Percentiles rank a stretch among this genome's conserved stretches.
Conservation (phyloP, 2,329 filamentous ascomycete genomes). For the Colletotrichum sp. region DNA sequence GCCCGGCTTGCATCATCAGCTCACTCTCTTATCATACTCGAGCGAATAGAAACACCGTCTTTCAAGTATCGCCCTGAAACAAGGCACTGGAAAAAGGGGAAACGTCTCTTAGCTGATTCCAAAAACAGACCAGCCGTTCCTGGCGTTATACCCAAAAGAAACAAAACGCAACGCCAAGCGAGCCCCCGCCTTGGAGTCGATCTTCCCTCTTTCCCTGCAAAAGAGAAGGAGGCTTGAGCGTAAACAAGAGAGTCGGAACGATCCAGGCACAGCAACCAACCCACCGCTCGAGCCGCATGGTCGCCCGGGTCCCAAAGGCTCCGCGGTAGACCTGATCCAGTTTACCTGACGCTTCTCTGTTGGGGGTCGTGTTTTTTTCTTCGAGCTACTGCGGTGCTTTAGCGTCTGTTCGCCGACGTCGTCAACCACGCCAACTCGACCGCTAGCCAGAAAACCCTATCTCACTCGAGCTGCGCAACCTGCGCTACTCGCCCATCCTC, state of each 20-base stretch:
- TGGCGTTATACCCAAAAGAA: background rate
- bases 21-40: background rate
- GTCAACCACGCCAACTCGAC: background rate
- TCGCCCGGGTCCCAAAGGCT: background rate
- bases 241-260: background rate
- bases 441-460: slow-evolving; percentile 4
- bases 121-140: slow-evolving; percentile 8
- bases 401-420: slow-evolving; percentile 19
- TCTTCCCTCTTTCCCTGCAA: background rate
- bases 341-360: background rate
- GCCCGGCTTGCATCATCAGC: background rate
- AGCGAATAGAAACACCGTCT: background rate
- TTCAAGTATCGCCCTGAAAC: slow-evolving; percentile 5
- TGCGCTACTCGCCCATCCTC: background rate
- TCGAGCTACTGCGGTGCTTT: background rate
- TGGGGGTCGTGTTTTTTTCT: background rate
- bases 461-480: background rate
- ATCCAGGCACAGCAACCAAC: background rate
- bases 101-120: background rate
- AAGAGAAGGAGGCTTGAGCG: background rate
- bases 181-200: background rate
- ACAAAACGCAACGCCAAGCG: background rate
- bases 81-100: background rate
- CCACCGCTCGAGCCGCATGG: slow-evolving; percentile 14
- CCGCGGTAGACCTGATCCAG: background rate